Evolutionary conservation across 129 eudicot genomes (phyloP), one percentile per base, ranked within the genome.

Genomic region (Dittrichia graveolens): DNA sequence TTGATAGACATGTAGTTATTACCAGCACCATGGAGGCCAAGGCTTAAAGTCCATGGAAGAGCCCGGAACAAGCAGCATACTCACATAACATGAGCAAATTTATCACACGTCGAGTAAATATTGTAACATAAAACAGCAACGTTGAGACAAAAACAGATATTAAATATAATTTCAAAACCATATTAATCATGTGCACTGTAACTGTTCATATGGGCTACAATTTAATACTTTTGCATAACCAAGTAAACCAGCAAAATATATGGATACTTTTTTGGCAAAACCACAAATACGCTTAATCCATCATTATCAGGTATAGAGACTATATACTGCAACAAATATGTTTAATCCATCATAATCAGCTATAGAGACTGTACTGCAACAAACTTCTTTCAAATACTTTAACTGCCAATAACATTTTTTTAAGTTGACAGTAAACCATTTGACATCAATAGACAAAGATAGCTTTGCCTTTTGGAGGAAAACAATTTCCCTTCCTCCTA

Each of bases 401-500:
- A 48, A 49, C 41, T 35, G 61, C 15, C 34, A 40, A 11, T 62
- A 50, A 18, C 64, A 62, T 16, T 74, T 24, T 24, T 49, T 50
- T 44, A 39, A 50, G 44, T 49, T 49, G 53, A 74, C 19, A 52
- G 2, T 39, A 35, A 61, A 13, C 70, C 52, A 13, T 18, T 47
- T 47, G 49, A 48, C 52, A 47, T 57, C 61, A 38, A 18, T 45
- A 60, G 45, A 31, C 9, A 47, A 18, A 47, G 45, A 61, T 47
- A 61, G 78, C 9, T 54, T 71, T 9, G 24, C 44, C 44, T 41
- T 71, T 55, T 11, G 10, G 49, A 48, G 52, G 19, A 42, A 38
- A 73, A 73, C 52, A 62, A n/a, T 46, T 61, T 61, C 71, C 62
- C 40, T 61, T 39, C 42, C 42, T 18, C 16, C 13, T 52, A 55